Evolutionary conservation across 169 alveolate genomes (phyloP).

Genomic region (Plasmodium adleri): DNA sequence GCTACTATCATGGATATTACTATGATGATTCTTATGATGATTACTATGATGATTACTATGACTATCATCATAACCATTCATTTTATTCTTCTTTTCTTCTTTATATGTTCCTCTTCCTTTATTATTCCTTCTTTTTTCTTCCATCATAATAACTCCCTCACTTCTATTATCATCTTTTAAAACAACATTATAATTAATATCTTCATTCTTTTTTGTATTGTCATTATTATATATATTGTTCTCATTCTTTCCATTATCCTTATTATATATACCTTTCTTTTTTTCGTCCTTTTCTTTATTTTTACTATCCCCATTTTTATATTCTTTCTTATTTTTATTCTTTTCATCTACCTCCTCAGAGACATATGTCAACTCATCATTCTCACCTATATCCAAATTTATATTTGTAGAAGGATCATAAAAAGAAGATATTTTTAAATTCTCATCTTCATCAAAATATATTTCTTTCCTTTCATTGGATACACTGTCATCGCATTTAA

Average conservation of each 20-base stretch:
- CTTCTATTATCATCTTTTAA: too few relatives aligned
- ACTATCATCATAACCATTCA: neutral
- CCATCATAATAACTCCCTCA: too few relatives aligned
- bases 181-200: too few relatives aligned
- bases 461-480: slow-evolving; percentile 13
- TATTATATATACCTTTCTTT: neutral
- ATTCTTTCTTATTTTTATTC: neutral
- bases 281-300: neutral
- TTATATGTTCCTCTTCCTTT: neutral
- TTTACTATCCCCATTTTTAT: neutral
- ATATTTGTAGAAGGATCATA: too few relatives aligned
- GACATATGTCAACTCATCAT: neutral
- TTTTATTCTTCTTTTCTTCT: neutral
- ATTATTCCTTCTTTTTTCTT: neutral
- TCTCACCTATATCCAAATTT: slow-evolving; percentile 1
- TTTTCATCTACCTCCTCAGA: neutral
- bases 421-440: neutral
- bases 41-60: neutral
- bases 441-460: neutral
- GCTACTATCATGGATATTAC: neutral
- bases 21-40: neutral
- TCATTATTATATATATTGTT: neutral
- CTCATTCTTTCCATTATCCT: neutral
- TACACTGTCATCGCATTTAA: slow-evolving; percentile 49
- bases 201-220: too few relatives aligned